A percentile compares a stretch with the other conserved stretches of the same genome.
Conservation (phyloP, 1,139 yeast genomes). For the Pichia sp. region DNA sequence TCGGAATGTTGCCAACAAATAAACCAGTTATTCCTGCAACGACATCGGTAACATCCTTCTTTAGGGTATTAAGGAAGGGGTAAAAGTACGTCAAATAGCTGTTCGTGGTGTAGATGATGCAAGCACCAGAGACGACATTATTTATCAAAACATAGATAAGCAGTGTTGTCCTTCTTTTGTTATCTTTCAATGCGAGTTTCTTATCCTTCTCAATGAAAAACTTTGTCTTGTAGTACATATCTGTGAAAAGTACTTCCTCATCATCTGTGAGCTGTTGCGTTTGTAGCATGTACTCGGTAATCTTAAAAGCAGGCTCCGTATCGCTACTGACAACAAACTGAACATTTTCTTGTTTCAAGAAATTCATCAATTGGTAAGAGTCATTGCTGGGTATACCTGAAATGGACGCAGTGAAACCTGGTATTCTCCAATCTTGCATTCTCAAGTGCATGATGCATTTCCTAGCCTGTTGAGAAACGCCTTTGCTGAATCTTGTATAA, state of each 20-base stretch:
- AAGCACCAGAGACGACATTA: constrained; percentile 50
- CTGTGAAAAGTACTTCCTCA: constrained; percentile 21
- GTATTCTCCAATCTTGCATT: constrained; percentile 34
- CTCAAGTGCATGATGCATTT: constrained; percentile 36
- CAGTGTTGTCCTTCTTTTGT: constrained; percentile 9
- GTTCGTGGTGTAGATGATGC: constrained; percentile 45
- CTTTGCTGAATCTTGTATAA: constrained; percentile 12
- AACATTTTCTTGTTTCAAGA: constrained; percentile 1
- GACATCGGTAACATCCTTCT: constrained; percentile 2
- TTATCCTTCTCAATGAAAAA: constrained; percentile 10
- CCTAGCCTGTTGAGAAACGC: constrained; percentile 6
- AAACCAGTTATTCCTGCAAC: constrained; percentile 56
- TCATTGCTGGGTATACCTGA: background rate
- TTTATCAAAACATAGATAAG: constrained; percentile 50
- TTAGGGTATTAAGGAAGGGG: constrained; percentile 36
- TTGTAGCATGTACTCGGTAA: constrained; percentile 28
- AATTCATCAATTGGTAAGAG: constrained; percentile 1
- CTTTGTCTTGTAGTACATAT: constrained; percentile 24
- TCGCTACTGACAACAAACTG: constrained; percentile 30
- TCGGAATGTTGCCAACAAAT: too few relatives aligned
- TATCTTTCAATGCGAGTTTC: background rate
- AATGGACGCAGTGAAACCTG: constrained; percentile 2
- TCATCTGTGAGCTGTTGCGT: constrained; percentile 9
- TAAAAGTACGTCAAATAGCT: constrained; percentile 42
- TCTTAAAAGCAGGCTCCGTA: constrained; percentile 4